Evolutionary conservation across 352 stramenopile genomes (phyloP), one percentile per base, ranked within the genome.

Genomic region (Globisporangium cederbergense): DNA sequence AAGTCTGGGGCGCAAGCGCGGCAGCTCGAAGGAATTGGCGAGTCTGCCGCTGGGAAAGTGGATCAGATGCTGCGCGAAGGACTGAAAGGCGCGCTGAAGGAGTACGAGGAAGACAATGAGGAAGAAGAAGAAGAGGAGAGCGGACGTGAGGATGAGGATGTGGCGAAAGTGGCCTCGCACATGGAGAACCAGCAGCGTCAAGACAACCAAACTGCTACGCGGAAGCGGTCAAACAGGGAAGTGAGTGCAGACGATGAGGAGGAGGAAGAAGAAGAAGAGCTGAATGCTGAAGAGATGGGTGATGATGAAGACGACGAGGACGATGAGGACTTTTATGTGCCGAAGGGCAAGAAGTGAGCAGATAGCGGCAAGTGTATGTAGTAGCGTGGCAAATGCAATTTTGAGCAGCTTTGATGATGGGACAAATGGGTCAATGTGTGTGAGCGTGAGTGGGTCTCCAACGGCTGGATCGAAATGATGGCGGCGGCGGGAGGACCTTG

Each of bases 41-140:
- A 62, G 7, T 83, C 72, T 0, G 67, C 74, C 0, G 83, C 83
- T 18, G 73, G 73, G 32, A 92, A 90, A 66, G 61, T 90, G 28
- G 79, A 92, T 43, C 66, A 72, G 28, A 73, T 92, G 28, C 61
- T 92, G 47, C 74, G 77, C 32, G 73, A 75, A 58, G 83, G 83
- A 20, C 66, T 90, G 3, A 45, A 72, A 1, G 67, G 65, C 6
- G 79, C 76, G 28, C 22, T 90, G 40, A 74, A 73, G 22, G 83
- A 90, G 68, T 90, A 90, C 65, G 55, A 73, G 9, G 53, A 62
- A 4, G 58, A 83, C 9, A 54, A 38, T 11, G 57, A 77, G 46
- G 63, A 67, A 1, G 50, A 73, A 2, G 30, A 54, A 3, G 63
- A 64, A 47, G 36, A 54, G 2, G 67, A 72, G 46, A 71, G 10